These are phyloP conservation scores for Yamadazyma oceani DNA, from an alignment of 1,139 yeast species.

Conservation along the genomic window DNA sequence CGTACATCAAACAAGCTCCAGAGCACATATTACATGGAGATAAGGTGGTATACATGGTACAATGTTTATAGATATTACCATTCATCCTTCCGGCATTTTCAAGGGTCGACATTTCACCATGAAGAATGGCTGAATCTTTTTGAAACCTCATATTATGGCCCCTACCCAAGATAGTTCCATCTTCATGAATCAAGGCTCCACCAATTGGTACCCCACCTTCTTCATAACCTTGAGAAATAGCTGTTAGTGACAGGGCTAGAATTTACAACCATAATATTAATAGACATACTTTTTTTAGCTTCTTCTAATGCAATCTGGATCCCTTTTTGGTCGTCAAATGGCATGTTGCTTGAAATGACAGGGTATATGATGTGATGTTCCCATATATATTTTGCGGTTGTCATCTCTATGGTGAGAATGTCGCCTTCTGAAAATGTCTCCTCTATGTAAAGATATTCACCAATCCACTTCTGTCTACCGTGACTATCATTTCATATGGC, in stretches of 20 bases:
- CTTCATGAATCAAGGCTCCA: constrained; percentile 69
- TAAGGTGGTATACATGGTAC: constrained; percentile 84
- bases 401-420: background rate
- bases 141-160: constrained; percentile 92
- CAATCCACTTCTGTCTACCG: constrained; percentile 64
- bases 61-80: constrained; percentile 64
- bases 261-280: too few species aligned
- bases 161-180: constrained; percentile 77
- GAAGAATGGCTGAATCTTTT: constrained; percentile 74
- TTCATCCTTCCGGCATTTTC: constrained; percentile 87
- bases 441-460: constrained; percentile 46
- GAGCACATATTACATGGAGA: constrained; percentile 96
- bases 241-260: too few species aligned
- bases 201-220: constrained; percentile 97
- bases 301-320: constrained; percentile 71
- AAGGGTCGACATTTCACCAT: constrained; percentile 86
- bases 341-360: constrained; percentile 36
- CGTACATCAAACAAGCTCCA: constrained; percentile 88
- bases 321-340: constrained; percentile 64
- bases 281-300: constrained; percentile 59
- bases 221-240: constrained; percentile 41
- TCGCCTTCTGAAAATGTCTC: background rate
- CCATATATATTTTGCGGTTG: too few species aligned
- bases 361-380: too few species aligned
- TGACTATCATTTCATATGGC: constrained; percentile 62